Evolutionary conservation across 176 grass and related monocot genomes (phyloP).

Genomic region (Thinopyrum elongatum): DNA sequence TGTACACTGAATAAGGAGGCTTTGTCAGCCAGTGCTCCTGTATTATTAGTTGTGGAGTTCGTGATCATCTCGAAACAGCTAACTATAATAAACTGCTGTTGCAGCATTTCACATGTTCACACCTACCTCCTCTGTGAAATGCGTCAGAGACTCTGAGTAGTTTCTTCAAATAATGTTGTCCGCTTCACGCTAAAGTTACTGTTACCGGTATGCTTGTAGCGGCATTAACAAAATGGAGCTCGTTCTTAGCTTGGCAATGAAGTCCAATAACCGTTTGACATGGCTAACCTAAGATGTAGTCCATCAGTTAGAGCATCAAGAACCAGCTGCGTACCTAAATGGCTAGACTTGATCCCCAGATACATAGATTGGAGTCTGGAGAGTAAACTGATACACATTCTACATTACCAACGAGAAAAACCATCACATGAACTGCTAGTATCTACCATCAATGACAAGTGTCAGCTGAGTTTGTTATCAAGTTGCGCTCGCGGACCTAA

Average conservation of each 20-base stretch:
- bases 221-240: neutral
- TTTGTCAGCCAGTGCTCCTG: no score
- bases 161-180: no score
- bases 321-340: neutral
- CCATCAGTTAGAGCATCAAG: constrained; percentile 7
- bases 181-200: no score
- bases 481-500: constrained; percentile 12
- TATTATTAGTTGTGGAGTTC: no score
- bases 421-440: neutral
- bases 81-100: no score
- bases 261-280: neutral
- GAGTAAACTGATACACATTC: neutral
- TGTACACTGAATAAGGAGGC: no score
- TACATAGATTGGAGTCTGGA: neutral
- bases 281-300: neutral
- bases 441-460: constrained; percentile 22
- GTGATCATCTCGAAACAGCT: neutral
- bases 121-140: no score
- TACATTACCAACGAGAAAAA: neutral
- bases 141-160: no score
- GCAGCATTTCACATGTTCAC: no score
- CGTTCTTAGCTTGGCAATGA: neutral
- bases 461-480: neutral
- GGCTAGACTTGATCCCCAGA: neutral
- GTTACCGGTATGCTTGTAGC: no score